Percentiles rank a stretch among this genome's conserved stretches.
Conservation (phyloP, 2,329 filamentous ascomycete genomes). For the Fusarium aywerte region DNA sequence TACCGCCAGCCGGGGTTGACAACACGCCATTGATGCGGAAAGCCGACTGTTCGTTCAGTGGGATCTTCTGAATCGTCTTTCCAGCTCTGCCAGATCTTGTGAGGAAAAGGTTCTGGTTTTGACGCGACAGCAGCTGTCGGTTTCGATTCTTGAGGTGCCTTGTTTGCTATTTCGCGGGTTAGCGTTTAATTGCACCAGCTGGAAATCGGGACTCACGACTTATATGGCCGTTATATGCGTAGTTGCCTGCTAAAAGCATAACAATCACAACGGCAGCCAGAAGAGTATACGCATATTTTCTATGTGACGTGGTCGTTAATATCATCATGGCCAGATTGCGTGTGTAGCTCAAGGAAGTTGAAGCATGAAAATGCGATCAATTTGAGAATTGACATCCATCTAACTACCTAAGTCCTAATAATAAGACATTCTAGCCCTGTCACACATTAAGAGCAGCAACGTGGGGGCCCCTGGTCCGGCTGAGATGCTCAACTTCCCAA, state of each 20-base stretch:
- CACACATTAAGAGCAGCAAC: neutral
- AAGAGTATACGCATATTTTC: constrained; percentile 11
- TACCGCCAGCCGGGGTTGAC: constrained; percentile 46
- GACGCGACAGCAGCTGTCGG: neutral
- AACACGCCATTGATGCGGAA: constrained; percentile 42
- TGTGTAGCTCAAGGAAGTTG: neutral
- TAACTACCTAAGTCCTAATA: neutral
- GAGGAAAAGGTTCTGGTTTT: constrained; percentile 24
- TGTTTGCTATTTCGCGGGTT: constrained; percentile 7
- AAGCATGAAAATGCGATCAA: neutral
- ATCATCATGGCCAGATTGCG: neutral
- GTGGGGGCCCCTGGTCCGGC: neutral
- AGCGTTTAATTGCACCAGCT: neutral
- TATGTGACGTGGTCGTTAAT: neutral
- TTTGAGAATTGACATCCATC: neutral
- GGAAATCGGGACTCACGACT: constrained; percentile 6
- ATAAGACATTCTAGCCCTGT: constrained; percentile 5
- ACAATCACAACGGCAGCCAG: constrained; percentile 7
- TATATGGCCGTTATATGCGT: constrained; percentile 18
- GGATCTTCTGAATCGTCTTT: constrained; percentile 46
- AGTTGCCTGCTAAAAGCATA: constrained; percentile 13
- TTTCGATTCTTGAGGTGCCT: neutral
- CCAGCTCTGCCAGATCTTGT: constrained; percentile 51
- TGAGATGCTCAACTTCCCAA: neutral
- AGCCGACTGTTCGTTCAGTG: constrained; percentile 45